phyloP scores from a whole-genome alignment of 345 rosid species.

The Sonneratia caseolaris region DNA sequence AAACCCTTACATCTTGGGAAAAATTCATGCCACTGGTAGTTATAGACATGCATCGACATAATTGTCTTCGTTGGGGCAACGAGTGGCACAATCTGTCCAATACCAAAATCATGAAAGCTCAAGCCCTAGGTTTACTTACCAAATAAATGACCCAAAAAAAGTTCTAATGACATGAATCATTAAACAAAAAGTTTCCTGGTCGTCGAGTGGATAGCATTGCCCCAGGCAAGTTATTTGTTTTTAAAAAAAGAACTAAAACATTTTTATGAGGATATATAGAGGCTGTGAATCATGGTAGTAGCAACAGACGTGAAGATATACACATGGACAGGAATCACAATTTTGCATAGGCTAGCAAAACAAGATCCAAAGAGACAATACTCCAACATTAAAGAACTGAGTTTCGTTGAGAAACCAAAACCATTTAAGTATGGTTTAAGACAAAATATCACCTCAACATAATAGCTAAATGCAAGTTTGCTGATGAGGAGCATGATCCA shows the following conservation, averaged over 20 bases:
- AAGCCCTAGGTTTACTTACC: neutral
- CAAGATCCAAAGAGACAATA: neutral
- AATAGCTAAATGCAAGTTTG: constrained; percentile 98
- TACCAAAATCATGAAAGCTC: neutral
- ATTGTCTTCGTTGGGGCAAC: constrained; percentile 74
- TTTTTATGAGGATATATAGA: neutral
- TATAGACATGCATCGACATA: constrained; percentile 44
- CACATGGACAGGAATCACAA: neutral
- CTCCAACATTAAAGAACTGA: neutral
- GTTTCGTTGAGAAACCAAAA: neutral
- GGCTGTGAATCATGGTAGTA: neutral
- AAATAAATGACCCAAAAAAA: neutral
- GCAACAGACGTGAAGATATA: neutral
- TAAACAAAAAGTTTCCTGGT: neutral
- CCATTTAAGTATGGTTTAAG: neutral
- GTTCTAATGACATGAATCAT: neutral
- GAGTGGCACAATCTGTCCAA: constrained; percentile 67
- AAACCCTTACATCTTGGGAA: constrained; percentile 56
- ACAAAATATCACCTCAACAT: constrained; percentile 61
- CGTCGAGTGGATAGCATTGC: neutral
- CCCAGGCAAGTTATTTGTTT: neutral
- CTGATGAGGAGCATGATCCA: constrained; percentile 84
- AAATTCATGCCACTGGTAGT: constrained; percentile 87
- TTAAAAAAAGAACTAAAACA: neutral
- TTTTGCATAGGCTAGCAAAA: neutral